Percentiles rank a stretch among this genome's conserved stretches.
phyloP scores from a whole-genome alignment of 164 flowering plant genomes.

The Taxillus chinensis region DNA sequence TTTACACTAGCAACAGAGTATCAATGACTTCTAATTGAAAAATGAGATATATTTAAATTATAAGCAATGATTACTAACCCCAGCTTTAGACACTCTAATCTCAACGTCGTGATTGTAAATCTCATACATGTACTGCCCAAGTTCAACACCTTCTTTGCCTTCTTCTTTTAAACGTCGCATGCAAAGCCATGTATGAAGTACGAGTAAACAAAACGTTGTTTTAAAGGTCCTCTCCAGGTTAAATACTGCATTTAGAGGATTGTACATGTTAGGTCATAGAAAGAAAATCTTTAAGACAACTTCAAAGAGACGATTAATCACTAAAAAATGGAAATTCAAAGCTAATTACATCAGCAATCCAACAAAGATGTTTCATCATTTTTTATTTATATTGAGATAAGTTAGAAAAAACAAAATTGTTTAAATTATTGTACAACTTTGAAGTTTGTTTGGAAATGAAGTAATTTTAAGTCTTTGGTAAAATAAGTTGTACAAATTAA shows the following conservation, averaged over 20 bases:
- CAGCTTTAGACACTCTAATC: slow-evolving; percentile 90
- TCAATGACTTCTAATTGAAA: background rate
- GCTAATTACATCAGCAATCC: too few relatives aligned
- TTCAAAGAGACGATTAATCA: too few relatives aligned
- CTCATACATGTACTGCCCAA: slow-evolving; percentile 91
- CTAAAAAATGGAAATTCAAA: too few relatives aligned
- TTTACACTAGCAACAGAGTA: background rate
- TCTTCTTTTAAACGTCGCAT: slow-evolving; percentile 90
- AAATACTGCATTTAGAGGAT: slow-evolving; percentile 52
- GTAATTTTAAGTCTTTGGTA: too few relatives aligned
- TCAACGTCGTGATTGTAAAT: slow-evolving; percentile 92
- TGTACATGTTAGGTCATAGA: too few relatives aligned
- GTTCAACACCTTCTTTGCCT: slow-evolving; percentile 86
- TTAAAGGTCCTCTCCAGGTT: slow-evolving; percentile 89
- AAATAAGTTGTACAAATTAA: too few relatives aligned
- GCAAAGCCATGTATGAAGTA: slow-evolving; percentile 94
- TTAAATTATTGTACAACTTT: too few relatives aligned
- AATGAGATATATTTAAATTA: background rate
- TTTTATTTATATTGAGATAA: too few relatives aligned
- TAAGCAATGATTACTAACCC: slow-evolving; percentile 47
- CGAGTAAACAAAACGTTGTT: slow-evolving; percentile 81
- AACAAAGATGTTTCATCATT: too few relatives aligned
- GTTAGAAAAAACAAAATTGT: too few relatives aligned
- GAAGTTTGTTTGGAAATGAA: too few relatives aligned
- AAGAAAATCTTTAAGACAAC: too few relatives aligned